A percentile compares a stretch with the other conserved stretches of the same genome.
phyloP scores from a whole-genome alignment of 768 basidiomycete genomes.

The Pisolithus tinctorius region DNA sequence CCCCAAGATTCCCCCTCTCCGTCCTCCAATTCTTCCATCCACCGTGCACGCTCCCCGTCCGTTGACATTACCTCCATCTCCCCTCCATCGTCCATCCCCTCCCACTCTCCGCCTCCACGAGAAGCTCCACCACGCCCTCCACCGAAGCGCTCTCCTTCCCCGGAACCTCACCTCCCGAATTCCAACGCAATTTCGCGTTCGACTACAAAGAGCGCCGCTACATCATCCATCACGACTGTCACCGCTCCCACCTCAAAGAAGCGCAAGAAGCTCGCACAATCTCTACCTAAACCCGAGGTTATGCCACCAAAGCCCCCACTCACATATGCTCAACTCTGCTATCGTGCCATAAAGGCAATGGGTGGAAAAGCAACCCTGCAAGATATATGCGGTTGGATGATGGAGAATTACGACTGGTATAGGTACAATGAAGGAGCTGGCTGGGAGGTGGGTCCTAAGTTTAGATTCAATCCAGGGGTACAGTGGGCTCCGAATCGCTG shows the following conservation, averaged over 20 bases:
- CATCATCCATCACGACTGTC: conserved; percentile 10
- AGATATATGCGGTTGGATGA: conserved; percentile 90
- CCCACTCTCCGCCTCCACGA: conserved; percentile 63
- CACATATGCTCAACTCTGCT: conserved; percentile 90
- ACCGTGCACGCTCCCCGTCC: conserved; percentile 68
- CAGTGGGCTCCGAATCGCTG: neutral
- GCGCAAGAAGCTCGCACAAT: conserved; percentile 52
- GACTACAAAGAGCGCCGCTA: conserved; percentile 28
- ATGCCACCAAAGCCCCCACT: conserved; percentile 86
- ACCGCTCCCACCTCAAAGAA: conserved; percentile 45
- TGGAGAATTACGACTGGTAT: conserved; percentile 86
- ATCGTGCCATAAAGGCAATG: conserved; percentile 76
- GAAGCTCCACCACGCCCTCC: conserved; percentile 36
- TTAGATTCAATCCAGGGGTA: neutral
- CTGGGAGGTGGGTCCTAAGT: conserved; percentile 70
- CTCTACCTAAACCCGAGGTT: conserved; percentile 55
- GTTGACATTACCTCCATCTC: conserved; percentile 78
- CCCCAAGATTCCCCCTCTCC: conserved; percentile 79
- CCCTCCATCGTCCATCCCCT: conserved; percentile 75
- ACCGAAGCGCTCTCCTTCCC: conserved; percentile 40
- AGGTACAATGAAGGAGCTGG: conserved; percentile 72
- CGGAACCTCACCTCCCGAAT: conserved; percentile 53
- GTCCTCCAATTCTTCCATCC: conserved; percentile 65
- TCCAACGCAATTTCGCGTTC: conserved; percentile 49
- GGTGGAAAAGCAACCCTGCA: conserved; percentile 85